phyloP scores from a whole-genome alignment of 1,284 basidiomycete species.

The Termitomyces sp. region DNA sequence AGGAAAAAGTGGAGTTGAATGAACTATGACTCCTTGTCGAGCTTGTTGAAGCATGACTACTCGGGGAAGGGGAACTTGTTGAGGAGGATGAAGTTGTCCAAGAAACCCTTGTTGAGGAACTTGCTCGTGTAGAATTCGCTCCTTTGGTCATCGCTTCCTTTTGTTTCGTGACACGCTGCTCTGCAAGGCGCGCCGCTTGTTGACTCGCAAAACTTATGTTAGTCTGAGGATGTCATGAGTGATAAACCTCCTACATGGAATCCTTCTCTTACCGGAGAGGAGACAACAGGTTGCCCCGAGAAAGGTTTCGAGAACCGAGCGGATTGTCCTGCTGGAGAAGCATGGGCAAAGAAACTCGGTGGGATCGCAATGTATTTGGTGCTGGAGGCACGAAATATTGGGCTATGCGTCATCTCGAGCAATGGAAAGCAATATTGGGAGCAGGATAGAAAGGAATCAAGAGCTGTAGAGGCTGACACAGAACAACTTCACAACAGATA shows the following conservation, averaged over 20 bases:
- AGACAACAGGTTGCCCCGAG: not conserved
- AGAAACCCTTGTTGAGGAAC: not conserved
- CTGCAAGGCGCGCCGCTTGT: not conserved
- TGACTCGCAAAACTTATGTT: conserved; percentile 3
- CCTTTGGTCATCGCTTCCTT: not conserved
- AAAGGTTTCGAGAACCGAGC: not conserved
- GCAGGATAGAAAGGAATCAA: not conserved
- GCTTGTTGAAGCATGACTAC: not conserved
- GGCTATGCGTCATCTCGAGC: not conserved
- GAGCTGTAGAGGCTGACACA: not conserved
- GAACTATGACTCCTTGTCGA: not conserved
- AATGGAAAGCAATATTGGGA: not conserved
- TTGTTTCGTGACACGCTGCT: not conserved
- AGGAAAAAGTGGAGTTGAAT: not conserved
- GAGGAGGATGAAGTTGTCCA: not conserved
- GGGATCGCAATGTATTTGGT: not conserved
- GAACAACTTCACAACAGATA: not conserved
- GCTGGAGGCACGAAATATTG: not conserved
- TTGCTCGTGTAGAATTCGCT: not conserved
- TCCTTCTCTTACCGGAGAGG: not conserved
- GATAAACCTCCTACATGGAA: not conserved
- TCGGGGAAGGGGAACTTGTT: not conserved
- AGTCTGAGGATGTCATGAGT: not conserved
- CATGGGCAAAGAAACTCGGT: not conserved
- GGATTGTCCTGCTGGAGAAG: not conserved